A percentile compares a stretch with the other conserved stretches of the same genome.
Conservation (phyloP, 495 filamentous ascomycete genomes). For the Aspergillus heteromorphus region DNA sequence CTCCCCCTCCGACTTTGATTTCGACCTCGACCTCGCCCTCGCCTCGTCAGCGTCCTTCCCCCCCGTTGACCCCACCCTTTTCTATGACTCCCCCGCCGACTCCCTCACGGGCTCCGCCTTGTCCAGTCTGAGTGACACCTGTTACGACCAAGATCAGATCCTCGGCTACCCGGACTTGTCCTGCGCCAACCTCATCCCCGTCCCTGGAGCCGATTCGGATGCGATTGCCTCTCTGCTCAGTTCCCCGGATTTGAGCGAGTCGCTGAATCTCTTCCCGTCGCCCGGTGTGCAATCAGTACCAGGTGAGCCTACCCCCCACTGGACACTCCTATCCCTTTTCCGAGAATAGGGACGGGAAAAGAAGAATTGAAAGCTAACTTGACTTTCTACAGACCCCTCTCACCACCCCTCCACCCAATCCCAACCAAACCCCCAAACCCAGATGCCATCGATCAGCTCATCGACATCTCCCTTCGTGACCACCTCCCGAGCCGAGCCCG, state of each 20-base stretch:
- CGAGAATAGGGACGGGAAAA: not conserved
- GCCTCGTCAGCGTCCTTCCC: conserved; percentile 10
- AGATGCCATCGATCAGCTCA: conserved; percentile 9
- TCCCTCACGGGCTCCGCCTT: conserved; percentile 2
- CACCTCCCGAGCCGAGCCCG: conserved; percentile 1
- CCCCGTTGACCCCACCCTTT: conserved; percentile 9
- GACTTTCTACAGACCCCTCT: not conserved
- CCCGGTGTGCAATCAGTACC: conserved; percentile 5
- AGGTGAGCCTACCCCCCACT: too few relatives aligned
- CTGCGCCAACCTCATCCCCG: not conserved
- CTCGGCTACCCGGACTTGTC: conserved; percentile 3
- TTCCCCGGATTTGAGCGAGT: conserved; percentile 5
- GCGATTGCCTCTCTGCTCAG: conserved; percentile 8
- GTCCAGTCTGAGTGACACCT: not conserved
- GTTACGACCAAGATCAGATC: not conserved
- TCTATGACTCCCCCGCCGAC: conserved; percentile 2
- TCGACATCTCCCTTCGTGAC: conserved; percentile 1
- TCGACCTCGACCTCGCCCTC: conserved; percentile 3
- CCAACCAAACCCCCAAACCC: too few relatives aligned
- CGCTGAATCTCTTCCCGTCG: conserved; percentile 4
- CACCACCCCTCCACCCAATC: not conserved
- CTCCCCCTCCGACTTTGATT: not conserved
- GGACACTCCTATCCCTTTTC: not conserved
- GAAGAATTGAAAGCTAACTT: too few relatives aligned
- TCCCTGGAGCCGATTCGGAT: conserved; percentile 4